A percentile compares a stretch with the other conserved stretches of the same genome.
Conservation (phyloP, 208 protist species). For the Naegleria fowleri region DNA sequence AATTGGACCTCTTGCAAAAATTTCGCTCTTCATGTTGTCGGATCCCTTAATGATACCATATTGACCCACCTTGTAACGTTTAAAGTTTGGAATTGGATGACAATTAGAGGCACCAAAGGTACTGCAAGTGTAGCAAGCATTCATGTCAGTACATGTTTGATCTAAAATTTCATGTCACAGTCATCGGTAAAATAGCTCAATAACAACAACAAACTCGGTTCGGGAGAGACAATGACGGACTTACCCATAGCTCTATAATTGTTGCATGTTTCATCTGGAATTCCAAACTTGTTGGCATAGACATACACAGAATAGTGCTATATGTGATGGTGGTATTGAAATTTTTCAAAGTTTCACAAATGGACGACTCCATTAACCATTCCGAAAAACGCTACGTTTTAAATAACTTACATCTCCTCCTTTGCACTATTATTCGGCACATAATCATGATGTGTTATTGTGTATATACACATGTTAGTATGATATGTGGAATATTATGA, state of each 20-base stretch:
- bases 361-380: no score
- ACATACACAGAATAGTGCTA: constrained; percentile 7
- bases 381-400: no score
- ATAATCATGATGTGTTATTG: no score
- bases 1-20: constrained; percentile 44
- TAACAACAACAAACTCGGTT: background rate
- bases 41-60: constrained; percentile 47
- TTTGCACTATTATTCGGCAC: no score
- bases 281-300: constrained; percentile 10
- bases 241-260: background rate
- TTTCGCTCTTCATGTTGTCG: constrained; percentile 51
- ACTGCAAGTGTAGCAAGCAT: background rate
- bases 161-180: background rate
- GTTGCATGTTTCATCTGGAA: constrained; percentile 23
- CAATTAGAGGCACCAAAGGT: constrained; percentile 31
- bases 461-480: no score
- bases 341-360: no score
- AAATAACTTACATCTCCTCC: constrained; percentile 33
- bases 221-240: background rate
- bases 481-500: no score
- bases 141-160: background rate
- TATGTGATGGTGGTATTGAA: background rate
- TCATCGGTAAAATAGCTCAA: background rate
- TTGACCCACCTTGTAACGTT: constrained; percentile 46
- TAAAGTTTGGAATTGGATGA: constrained; percentile 44